Conservation (phyloP, 371 early-diverging fungal genomes). For the Mucor piriformis region DNA sequence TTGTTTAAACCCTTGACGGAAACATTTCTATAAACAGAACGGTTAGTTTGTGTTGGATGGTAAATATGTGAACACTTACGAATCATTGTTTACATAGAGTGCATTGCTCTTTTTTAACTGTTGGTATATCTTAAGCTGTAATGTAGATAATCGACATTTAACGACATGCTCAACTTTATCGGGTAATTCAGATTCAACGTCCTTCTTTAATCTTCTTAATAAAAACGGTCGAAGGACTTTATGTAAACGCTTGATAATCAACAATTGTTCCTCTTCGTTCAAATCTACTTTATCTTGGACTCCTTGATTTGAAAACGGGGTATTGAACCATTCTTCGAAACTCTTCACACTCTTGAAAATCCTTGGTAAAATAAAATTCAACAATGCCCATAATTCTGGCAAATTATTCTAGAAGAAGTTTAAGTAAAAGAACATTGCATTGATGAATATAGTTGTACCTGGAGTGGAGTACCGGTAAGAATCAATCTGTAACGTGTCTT, state of each 20-base stretch:
- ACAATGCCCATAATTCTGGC: slow-evolving; percentile 98
- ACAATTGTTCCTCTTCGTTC: slow-evolving; percentile 96
- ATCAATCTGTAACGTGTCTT: slow-evolving; percentile 91
- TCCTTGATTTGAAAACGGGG: slow-evolving; percentile 87
- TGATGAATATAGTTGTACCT: slow-evolving; percentile 49
- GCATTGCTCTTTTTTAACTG: slow-evolving; percentile 77
- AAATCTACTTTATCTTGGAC: slow-evolving; percentile 88
- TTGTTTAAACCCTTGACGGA: slow-evolving; percentile 87
- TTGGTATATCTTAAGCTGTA: slow-evolving; percentile 79
- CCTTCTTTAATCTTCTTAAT: slow-evolving; percentile 97
- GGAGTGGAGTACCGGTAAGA: slow-evolving; percentile 98
- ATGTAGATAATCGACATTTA: slow-evolving; percentile 88
- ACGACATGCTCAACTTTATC: slow-evolving; percentile 98
- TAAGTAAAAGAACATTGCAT: too few relatives aligned
- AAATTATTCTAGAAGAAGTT: slow-evolving; percentile 99
- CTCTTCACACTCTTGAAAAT: slow-evolving; percentile 94
- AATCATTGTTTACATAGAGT: slow-evolving; percentile 56
- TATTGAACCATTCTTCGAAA: slow-evolving; percentile 99
- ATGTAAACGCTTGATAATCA: slow-evolving; percentile 97
- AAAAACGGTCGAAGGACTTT: slow-evolving; percentile 96
- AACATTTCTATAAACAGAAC: not conserved
- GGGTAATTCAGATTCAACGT: slow-evolving; percentile 98
- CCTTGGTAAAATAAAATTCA: slow-evolving; percentile 97
- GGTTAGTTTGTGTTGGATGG: not conserved
- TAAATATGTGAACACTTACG: not conserved